A percentile compares a stretch with the other conserved stretches of the same genome.
Evolutionary conservation across 768 basidiomycete species (phyloP).

Genomic region (Filobasidium floriforme): DNA sequence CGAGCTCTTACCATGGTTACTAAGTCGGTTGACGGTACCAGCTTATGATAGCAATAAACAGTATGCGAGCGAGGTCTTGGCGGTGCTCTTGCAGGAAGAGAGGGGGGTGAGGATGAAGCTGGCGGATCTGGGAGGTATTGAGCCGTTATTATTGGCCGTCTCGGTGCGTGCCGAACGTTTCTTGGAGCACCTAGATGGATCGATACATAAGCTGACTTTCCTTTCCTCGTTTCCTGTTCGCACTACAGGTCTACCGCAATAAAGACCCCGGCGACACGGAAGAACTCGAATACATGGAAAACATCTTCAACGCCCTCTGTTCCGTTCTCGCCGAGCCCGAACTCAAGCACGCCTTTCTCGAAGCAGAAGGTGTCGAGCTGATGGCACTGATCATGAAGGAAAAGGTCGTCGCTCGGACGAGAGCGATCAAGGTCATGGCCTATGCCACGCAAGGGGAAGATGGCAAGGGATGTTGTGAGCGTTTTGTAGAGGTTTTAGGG

Average conservation of each 20-base stretch:
- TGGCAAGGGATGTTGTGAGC: conserved; percentile 64
- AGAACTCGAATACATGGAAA: conserved; percentile 97
- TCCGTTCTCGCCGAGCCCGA: conserved; percentile 70
- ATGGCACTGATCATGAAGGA: conserved; percentile 99
- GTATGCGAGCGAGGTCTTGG: conserved; percentile 88
- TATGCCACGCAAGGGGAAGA: conserved; percentile 72
- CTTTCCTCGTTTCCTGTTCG: neutral
- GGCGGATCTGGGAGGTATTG: conserved; percentile 69
- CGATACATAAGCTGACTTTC: neutral
- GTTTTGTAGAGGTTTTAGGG: conserved; percentile 79
- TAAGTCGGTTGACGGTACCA: conserved; percentile 65
- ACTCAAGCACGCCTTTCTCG: conserved; percentile 73
- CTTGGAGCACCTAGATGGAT: conserved; percentile 14
- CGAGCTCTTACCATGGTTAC: conserved; percentile 66
- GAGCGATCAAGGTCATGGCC: conserved; percentile 83
- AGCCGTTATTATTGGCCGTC: conserved; percentile 63
- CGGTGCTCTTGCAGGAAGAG: conserved; percentile 75
- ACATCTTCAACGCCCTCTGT: conserved; percentile 82
- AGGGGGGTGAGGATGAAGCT: conserved; percentile 61
- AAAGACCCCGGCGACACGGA: conserved; percentile 78
- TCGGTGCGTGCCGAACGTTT: conserved; percentile 55
- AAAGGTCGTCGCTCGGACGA: conserved; percentile 68
- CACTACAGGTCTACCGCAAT: conserved; percentile 69
- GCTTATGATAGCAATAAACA: conserved; percentile 80
- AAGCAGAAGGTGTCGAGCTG: conserved; percentile 85